Base-by-base conservation (phyloP, 768 basidiomycete genomes). In the Erythrobasidium yunnanense region DNA sequence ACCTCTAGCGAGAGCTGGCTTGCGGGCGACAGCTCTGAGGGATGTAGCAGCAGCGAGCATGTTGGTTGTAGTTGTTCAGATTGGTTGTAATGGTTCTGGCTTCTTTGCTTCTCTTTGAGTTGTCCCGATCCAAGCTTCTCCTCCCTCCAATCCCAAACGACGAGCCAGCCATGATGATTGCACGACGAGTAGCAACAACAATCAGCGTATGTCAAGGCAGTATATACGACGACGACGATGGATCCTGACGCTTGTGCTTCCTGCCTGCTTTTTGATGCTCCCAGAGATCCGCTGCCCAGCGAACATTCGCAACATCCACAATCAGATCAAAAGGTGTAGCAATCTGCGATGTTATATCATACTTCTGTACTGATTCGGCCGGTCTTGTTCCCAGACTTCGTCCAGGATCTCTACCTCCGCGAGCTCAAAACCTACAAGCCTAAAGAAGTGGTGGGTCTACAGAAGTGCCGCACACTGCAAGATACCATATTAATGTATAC, bases 341-440 rank as follows among this genome's bases (percentile, higher is more conserved):
- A 15, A 49, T 46, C 18, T 13, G n/a, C 54, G 45, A 30, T 23
- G 22, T 3, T 46, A n/a, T n/a, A n/a, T n/a, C n/a, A n/a, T n/a
- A n/a, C n/a, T n/a, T n/a, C n/a, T n/a, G n/a, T n/a, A n/a, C 38
- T 42, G 38, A 42, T 42, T 42, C 38, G 11, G 11, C 38, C 38
- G 11, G 38, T 42, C 56, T 25, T 22, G 38, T 49, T 78, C 73
- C 71, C 75, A 95, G 92, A 95, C 80, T 80, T 92, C 74, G 81
- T 96, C 57, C 88, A 92, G 82, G 90, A 95, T 70, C 76, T 95
- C 63, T 97, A 96, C 78, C 72, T 97, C 71, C 84, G 81, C 74
- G 87, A 93, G 79, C 81, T 97, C 73, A 92, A 87, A 78, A 77
- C 82, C 3, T 97, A 92, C 83, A 93, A 89, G 80, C 81, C 88